These are phyloP conservation scores for Dothideomycetes sp. DNA, from an alignment of 2,329 filamentous ascomycete genomes.

Conservation along the genomic window DNA sequence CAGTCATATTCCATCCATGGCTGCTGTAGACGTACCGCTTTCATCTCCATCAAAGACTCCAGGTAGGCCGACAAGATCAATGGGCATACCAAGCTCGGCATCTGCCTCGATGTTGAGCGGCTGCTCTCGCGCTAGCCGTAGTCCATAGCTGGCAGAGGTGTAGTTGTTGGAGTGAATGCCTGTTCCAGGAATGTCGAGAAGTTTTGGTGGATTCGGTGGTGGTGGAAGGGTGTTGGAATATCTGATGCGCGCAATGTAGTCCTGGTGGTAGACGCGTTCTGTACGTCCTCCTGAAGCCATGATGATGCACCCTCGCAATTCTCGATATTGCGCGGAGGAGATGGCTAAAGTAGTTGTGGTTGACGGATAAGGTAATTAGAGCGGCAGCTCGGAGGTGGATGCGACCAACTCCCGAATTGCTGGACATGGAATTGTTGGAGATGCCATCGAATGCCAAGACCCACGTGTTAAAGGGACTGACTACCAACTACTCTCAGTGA, in stretches of 20 bases:
- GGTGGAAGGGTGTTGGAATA: slow-evolving; percentile 94
- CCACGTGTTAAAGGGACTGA: no score
- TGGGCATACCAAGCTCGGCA: slow-evolving; percentile 94
- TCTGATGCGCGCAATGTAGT: slow-evolving; percentile 92
- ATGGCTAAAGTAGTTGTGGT: no score
- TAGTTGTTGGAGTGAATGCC: slow-evolving; percentile 81
- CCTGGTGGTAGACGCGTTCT: slow-evolving; percentile 59
- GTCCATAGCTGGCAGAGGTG: slow-evolving; percentile 82
- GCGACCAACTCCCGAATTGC: no score
- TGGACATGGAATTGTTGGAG: no score
- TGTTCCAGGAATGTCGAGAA: slow-evolving; percentile 92
- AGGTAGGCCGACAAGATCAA: slow-evolving; percentile 89
- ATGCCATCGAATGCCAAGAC: no score
- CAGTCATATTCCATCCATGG: neutral
- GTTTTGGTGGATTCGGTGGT: slow-evolving; percentile 87
- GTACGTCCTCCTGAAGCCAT: slow-evolving; percentile 16
- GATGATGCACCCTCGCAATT: no score
- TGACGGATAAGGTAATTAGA: no score
- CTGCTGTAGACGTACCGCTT: slow-evolving; percentile 57
- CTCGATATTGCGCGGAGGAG: no score
- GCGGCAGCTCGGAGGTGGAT: no score
- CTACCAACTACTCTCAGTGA: no score
- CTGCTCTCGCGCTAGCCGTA: slow-evolving; percentile 80
- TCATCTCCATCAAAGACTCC: slow-evolving; percentile 93
- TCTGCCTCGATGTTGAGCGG: slow-evolving; percentile 94